A percentile compares a stretch with the other conserved stretches of the same genome.
Conservation (phyloP, 306 rosid species). For the Casuarina equisetifolia region DNA sequence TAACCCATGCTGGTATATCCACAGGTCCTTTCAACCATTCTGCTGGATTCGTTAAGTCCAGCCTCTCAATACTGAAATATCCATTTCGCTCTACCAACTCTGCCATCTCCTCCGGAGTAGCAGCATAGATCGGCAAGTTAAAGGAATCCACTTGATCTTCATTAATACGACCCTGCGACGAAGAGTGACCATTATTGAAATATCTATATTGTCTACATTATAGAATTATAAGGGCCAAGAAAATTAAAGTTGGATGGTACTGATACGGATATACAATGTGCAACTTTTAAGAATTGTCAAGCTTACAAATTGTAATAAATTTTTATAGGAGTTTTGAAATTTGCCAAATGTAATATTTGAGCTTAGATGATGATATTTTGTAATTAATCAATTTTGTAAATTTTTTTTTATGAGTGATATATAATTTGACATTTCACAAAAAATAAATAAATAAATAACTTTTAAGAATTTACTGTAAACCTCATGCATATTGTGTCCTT, state of each 20-base stretch:
- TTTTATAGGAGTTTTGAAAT: no score
- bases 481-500: no score
- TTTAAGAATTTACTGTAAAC: no score
- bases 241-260: background rate
- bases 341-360: no score
- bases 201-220: background rate
- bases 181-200: background rate
- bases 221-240: background rate
- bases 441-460: no score
- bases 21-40: conserved; percentile 37
- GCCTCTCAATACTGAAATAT: conserved; percentile 38
- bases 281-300: no score
- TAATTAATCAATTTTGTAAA: no score
- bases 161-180: conserved; percentile 35
- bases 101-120: conserved; percentile 44
- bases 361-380: no score
- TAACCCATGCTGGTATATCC: conserved; percentile 18
- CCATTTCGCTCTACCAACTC: conserved; percentile 46
- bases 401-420: no score
- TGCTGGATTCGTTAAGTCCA: conserved; percentile 45
- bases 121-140: conserved; percentile 52
- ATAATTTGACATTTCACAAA: no score
- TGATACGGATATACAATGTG: background rate
- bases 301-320: no score
- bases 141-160: conserved; percentile 52